Percentiles rank a stretch among this genome's conserved stretches.
Conservation (phyloP, 345 rosid species). For the Eucalyptus marginata region DNA sequence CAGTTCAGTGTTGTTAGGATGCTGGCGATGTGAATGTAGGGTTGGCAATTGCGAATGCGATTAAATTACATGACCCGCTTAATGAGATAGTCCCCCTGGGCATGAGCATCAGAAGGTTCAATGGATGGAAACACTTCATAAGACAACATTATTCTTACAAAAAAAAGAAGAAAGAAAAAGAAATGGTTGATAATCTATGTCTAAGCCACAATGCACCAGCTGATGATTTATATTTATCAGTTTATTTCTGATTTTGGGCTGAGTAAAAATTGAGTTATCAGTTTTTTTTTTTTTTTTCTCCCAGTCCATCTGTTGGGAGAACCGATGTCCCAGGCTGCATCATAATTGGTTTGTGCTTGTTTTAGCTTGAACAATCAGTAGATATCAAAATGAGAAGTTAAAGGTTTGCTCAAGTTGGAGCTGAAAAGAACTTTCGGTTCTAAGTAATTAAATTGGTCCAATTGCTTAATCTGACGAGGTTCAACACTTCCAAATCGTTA, state of each 20-base stretch:
- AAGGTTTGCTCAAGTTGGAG: neutral
- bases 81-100: neutral
- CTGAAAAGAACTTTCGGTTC: neutral
- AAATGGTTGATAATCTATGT: neutral
- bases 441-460: neutral
- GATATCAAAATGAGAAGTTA: neutral
- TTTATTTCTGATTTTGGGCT: neutral
- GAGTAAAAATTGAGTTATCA: neutral
- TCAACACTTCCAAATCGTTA: neutral
- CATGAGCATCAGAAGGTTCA: neutral
- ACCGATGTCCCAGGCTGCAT: neutral
- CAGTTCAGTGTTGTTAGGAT: neutral
- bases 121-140: neutral
- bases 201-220: neutral
- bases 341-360: neutral
- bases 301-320: neutral
- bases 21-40: neutral
- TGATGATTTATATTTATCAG: neutral
- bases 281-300: neutral
- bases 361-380: neutral
- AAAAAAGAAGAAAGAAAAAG: neutral
- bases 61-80: neutral
- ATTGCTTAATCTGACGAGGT: neutral
- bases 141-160: neutral
- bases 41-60: neutral